Base-by-base conservation (phyloP, 148 eudicot genomes). In the Camellia granthamiana region DNA sequence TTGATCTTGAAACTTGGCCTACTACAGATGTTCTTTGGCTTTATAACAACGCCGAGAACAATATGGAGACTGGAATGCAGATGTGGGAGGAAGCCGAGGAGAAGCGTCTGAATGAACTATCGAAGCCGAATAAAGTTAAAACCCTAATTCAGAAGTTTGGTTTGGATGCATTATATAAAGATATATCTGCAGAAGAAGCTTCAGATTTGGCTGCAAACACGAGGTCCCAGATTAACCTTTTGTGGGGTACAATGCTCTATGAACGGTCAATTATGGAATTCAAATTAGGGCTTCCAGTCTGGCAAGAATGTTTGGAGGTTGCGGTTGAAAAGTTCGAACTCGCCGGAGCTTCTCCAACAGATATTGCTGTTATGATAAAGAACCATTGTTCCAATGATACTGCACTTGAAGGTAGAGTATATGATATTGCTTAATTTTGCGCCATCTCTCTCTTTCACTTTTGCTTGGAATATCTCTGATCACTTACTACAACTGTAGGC, bases 231-330 rank as follows among this genome's bases (percentile, higher is more conserved):
- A 85, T 96, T 42, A 84, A 94, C 75, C 78, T 96, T 21, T 84
- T 96, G 75, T 93, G 95, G 98, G 99, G 99, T 44, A 89, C 93
- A 42, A 89, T 96, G 90, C 87, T 94, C 44, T 96, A 96, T 76
- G 99, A 96, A 84, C 86, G 99, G 59, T 96, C 99, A 72, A 84
- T 90, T 68, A 90, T 94, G 98, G 99, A 94, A 84, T 92, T 82
- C 75, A 96, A 96, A 76, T 72, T 96, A 54, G 91, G 85, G 55
- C 84, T 96, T 58, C 98, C 95, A 1, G 92, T 91, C n/a, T 96
- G 99, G 98, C 92, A 92, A 9, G 99, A 96, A 81, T 96, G 95
- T 83, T 86, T 96, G 85, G 99, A 94, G 84, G 92, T 87, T 81
- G 88, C 98, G 8, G 79, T 92, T 75, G 99, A 94, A 81, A 96